Conservation (phyloP, 2,329 filamentous ascomycete species). For the Pseudonectria buxi region DNA sequence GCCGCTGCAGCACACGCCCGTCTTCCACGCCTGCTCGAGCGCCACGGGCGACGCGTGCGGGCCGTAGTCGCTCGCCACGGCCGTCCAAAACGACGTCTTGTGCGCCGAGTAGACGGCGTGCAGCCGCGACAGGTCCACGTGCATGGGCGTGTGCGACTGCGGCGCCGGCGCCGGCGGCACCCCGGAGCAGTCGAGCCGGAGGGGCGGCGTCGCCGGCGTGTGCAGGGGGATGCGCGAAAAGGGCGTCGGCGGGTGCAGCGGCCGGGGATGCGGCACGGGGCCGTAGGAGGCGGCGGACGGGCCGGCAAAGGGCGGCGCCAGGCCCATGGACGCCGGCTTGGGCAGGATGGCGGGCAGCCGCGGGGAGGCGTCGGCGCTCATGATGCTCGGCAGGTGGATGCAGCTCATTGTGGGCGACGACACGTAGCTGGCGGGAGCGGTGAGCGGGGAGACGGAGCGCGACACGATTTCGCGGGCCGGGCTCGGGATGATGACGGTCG, state of each 20-base stretch:
- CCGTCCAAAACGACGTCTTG: slow-evolving; percentile 65
- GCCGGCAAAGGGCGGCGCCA: slow-evolving; percentile 35
- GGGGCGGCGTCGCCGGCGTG: slow-evolving; percentile 39
- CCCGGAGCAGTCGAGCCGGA: slow-evolving; percentile 54
- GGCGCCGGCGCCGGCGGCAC: slow-evolving; percentile 31
- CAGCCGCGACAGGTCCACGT: slow-evolving; percentile 60
- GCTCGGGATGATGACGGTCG: slow-evolving; percentile 41
- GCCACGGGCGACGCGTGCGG: slow-evolving; percentile 52
- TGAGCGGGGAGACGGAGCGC: slow-evolving; percentile 43
- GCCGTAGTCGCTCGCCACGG: slow-evolving; percentile 67
- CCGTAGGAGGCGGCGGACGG: slow-evolving; percentile 40
- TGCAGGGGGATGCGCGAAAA: slow-evolving; percentile 27
- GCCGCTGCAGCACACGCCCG: slow-evolving; percentile 36
- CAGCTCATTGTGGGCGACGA: slow-evolving; percentile 39
- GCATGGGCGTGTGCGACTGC: slow-evolving; percentile 31
- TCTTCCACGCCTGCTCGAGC: slow-evolving; percentile 65
- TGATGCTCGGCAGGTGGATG: slow-evolving; percentile 47
- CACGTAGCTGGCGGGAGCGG: slow-evolving; percentile 38
- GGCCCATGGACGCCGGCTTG: slow-evolving; percentile 52
- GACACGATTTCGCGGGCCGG: slow-evolving; percentile 43
- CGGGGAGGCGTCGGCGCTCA: slow-evolving; percentile 36
- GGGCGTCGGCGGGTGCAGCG: slow-evolving; percentile 28
- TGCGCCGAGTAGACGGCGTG: slow-evolving; percentile 64
- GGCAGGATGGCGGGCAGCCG: slow-evolving; percentile 58
- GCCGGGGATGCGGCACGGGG: slow-evolving; percentile 33